Evolutionary conservation across 2,329 filamentous ascomycete species (phyloP).

Genomic region (Volutella citrinella): DNA sequence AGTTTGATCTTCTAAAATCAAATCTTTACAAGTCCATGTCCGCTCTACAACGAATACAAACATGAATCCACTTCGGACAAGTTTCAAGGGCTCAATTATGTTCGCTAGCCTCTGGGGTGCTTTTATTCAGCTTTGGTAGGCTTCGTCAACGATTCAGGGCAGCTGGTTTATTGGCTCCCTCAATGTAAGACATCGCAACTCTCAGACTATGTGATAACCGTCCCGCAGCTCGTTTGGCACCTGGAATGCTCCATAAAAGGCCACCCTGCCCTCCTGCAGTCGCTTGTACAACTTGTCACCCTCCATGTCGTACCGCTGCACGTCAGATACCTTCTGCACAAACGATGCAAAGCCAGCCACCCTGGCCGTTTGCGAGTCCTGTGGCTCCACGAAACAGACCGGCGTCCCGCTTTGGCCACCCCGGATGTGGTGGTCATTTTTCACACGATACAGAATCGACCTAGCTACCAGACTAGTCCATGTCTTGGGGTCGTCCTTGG

Average conservation of each 20-base stretch:
- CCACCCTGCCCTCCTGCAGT: neutral
- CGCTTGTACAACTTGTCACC: conserved; percentile 1
- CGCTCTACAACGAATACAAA: too few relatives aligned
- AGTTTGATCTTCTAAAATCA: too few relatives aligned
- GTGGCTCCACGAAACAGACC: neutral
- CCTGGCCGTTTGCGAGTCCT: neutral
- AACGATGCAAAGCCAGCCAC: conserved; percentile 1
- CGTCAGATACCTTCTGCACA: conserved; percentile 1
- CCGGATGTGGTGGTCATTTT: neutral
- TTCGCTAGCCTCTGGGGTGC: too few relatives aligned
- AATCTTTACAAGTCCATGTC: too few relatives aligned
- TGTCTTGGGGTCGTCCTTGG: neutral
- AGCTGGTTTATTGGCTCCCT: too few relatives aligned
- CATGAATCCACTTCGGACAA: too few relatives aligned
- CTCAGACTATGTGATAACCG: conserved; percentile 1
- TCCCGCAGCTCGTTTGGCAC: neutral
- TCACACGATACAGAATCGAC: neutral
- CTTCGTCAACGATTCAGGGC: too few relatives aligned
- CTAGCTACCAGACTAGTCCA: neutral
- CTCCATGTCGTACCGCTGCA: conserved; percentile 1
- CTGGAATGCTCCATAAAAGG: conserved; percentile 3
- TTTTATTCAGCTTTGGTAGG: too few relatives aligned
- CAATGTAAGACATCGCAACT: too few relatives aligned
- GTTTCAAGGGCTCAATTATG: too few relatives aligned
- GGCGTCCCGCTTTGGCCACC: neutral